Evolutionary conservation across 208 protist genomes (phyloP), one percentile per base, ranked within the genome.

Genomic region (Wallacemonas sp.): DNA sequence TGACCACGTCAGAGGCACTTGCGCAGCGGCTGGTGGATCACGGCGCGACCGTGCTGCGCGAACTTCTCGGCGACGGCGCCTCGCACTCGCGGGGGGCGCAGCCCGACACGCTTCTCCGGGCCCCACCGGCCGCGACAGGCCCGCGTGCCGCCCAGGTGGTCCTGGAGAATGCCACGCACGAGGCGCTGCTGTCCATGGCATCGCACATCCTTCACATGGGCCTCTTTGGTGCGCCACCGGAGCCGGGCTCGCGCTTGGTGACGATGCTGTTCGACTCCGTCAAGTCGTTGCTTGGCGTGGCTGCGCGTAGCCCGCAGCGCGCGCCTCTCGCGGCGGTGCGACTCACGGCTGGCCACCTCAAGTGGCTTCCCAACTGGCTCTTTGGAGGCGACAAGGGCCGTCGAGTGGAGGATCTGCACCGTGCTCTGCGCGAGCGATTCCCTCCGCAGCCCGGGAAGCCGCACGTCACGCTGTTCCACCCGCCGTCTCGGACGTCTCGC

Each of bases 311-410:
- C 18, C 3, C 52, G 18, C 31, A 8, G 5, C 10, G 29, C 7
- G n/a, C 39, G 26, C 31, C 52, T 8, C 26, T 59, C 12, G 10
- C 5, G 8, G 14, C 16, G 7, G 52, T 41, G 10, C 26, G 0
- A 3, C 32, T 59, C 10, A 29, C 32, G 12, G 63, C 70, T 12
- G 91, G 91, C 0, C 91, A 96, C 63, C 45, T 66, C 38, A 74
- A 70, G 52, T 96, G 91, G 91, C 64, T 96, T 49, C 71, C 55
- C 8, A 88, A 88, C 3, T 96, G 87, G 87, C 73, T 93, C 0
- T 64, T 91, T 48, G 71, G 74, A 45, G 74, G 80, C 0, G 68
- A 72, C 2, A 61, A n/a, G 29, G n/a, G 20, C 55, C 11, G 25
- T 61, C 25, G n/a, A 59, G 26, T 38, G 20, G 48, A 63, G 22